Base-by-base conservation (phyloP, 352 stramenopile genomes). In the Elongisporangium anandrum region DNA sequence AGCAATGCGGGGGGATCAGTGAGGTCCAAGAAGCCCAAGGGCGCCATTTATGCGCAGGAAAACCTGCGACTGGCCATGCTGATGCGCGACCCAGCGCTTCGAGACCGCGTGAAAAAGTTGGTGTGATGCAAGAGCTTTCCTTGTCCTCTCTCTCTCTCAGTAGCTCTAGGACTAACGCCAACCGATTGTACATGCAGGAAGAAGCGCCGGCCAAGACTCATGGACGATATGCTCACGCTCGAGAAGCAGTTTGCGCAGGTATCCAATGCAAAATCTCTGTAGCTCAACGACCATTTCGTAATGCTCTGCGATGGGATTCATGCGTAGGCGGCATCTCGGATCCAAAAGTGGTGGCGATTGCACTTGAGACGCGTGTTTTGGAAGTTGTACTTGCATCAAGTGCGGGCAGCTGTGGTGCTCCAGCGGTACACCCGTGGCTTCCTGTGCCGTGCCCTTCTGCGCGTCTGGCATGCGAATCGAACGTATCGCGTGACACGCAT, bases 191-290 rank as follows among this genome's bases (percentile, higher is more conserved):
- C 13, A 13, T 16, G 3, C 38, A 92, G 77, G 55, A 79, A 81
- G 54, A 83, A 77, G 56, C 20, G 56, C 23, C 72, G 67, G 13
- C 83, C 83, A 7, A 76, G 73, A 3, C 79, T 94, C 52, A 75
- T 92, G 5, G 68, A 90, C 24, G 84, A 94, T 56, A 83, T 94
- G 79, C 64, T 94, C 23, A 34, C 75, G 10, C 54, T 92, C 12
- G 84, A 94, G 61, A 69, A 74, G 4, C 70, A 66, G 15, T 88
- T 88, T 17, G 58, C 70, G 48, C 55, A 60, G 60, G 80, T 87
- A 47, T 53, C 21, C 45, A 13, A 9, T 50, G 22, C 20, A n/a
- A n/a, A n/a, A n/a, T n/a, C n/a, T n/a, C n/a, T n/a, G n/a, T n/a
- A n/a, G n/a, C n/a, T n/a, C n/a, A n/a, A n/a, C n/a, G n/a, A n/a